Evolutionary conservation across 306 rosid species (phyloP).

Genomic region (Dryas alaskensis): DNA sequence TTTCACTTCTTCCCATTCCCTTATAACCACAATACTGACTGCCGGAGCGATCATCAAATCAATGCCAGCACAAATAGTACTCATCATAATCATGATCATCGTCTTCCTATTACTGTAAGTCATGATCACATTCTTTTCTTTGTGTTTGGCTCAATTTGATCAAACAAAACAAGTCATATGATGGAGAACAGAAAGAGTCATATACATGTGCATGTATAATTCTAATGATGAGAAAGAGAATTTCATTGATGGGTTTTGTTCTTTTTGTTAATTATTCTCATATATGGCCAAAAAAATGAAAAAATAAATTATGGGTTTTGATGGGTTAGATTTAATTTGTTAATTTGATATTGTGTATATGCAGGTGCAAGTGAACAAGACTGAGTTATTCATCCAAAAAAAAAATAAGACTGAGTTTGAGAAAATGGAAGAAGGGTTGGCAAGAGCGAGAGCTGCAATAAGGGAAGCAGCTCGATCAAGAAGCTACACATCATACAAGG

Average conservation of each 20-base stretch:
- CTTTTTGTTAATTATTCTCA: no score
- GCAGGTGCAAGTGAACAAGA: slow-evolving; percentile 13
- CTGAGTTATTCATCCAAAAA: no score
- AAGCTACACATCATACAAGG: slow-evolving; percentile 23
- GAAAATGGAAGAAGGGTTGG: slow-evolving; percentile 41
- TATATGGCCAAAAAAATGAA: not conserved
- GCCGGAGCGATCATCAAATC: not conserved
- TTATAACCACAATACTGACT: not conserved
- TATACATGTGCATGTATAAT: no score
- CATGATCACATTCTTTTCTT: slow-evolving; percentile 1
- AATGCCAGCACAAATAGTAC: not conserved
- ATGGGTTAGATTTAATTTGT: not conserved
- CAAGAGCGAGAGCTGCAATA: slow-evolving; percentile 44
- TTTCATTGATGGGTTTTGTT: no score
- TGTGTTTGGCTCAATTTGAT: not conserved
- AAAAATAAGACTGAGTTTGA: not conserved
- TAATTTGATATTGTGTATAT: not conserved
- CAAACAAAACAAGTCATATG: not conserved
- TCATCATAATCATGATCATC: not conserved
- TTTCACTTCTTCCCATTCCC: slow-evolving; percentile 10
- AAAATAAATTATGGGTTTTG: not conserved
- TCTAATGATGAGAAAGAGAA: no score
- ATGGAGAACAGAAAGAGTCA: no score
- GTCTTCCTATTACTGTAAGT: not conserved
- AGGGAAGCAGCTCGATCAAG: slow-evolving; percentile 35